Evolutionary conservation across 352 stramenopile species (phyloP), one percentile per base, ranked within the genome.

Genomic region (Pythium grandisporangium): DNA sequence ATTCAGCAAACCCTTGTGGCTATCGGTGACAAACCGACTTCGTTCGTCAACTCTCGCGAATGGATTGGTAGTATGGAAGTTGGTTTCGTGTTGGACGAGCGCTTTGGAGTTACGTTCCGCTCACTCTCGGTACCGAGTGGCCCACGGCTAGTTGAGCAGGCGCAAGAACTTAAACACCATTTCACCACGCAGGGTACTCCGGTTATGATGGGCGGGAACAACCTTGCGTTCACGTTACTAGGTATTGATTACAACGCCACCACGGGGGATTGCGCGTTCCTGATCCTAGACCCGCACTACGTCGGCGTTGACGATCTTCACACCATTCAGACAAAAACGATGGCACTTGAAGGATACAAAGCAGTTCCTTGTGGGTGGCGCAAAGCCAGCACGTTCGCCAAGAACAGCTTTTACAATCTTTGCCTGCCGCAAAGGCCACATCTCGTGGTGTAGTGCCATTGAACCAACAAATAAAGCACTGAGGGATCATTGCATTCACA

Each of bases 31-130:
- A 94, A 94, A 29, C 68, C 74, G 4, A 32, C 62, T 19, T 45
- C 50, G 5, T 92, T 94, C 33, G 52, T 84, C 41, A 62, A 58
- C 14, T 92, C 78, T 0, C 59, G 43, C 2, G 70, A 91, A 25
- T 94, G 81, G 81, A 94, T 94, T 40, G 81, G 81, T 34, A 85
- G 69, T 44, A 61, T 91, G 33, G 81, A 94, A 57, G 77, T 94
- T 21, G 77, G 78, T 14, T 93, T 79, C 43, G 75, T 87, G 20
- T 56, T 94, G 26, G 74, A 87, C 48, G 74, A 89, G 30, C 60
- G 76, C 14, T 84, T 75, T 40, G 71, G 70, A 17, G 57, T 94
- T n/a, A 68, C 63, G 1, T 89, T 84, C 48, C 76, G 76, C 16
- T 84, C 60, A 10, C 48, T 93, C 16, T 79, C 67, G 38, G 68